Evolutionary conservation across 1,284 basidiomycete genomes (phyloP), one percentile per base, ranked within the genome.

Genomic region (Fomitopsis pinicola): DNA sequence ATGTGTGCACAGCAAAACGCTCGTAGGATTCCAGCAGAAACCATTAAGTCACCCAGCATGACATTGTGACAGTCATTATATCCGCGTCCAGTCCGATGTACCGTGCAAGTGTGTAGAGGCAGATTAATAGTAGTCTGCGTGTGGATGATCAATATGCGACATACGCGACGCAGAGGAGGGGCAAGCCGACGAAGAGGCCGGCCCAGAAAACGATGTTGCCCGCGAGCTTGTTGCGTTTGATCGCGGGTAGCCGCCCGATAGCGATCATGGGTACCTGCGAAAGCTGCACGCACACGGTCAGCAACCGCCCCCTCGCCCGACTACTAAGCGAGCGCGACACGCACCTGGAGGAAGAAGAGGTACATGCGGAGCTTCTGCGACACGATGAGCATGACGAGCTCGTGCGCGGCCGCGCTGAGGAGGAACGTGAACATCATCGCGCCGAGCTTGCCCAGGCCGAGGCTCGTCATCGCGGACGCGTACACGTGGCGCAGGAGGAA

Each of bases 401-500:
- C 97, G 71, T 98, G 97, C 40, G 90, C 89, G 58, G 86, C 82
- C 1, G 95, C 95, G 60, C 91, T 94, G 46, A 97, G 77, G 12
- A 97, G 74, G 78, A 99, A 99, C 0, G 97, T 99, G 56, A 95
- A 65, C 69, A 97, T 87, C 82, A 97, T 95, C 17, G 97, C 97
- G 48, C 83, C 82, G 10, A 82, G 82, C 64, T 84, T 86, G 38
- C 90, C 91, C 44, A 97, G 75, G 57, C 87, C 84, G 73, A 91
- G 91, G 53, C 86, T 85, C 42, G 86, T 80, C 62, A 97, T 93
- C 14, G 92, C 87, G 17, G 93, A 90, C 3, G 94, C 91, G 69
- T 97, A 99, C 33, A 99, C 96, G 73, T 99, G 97, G 19, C 94
- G 87, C 10, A 98, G 82, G 26, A 99, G 83, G 82, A 98, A 98